Base-by-base conservation (phyloP, 768 basidiomycete genomes). In the Royoungia palumana region DNA sequence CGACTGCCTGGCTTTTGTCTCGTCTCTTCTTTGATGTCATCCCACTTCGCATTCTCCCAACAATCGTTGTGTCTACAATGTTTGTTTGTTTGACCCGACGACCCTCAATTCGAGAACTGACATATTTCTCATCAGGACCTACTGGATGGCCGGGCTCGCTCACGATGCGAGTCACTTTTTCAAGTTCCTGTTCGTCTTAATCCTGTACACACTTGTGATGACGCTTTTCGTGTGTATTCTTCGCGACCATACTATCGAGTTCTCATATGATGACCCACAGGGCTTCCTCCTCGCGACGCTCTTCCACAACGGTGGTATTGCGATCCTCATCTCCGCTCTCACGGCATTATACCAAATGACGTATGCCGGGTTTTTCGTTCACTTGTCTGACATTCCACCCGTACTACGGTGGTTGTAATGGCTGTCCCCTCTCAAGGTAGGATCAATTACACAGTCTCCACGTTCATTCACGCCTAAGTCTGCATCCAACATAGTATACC, bases 341-440 rank as follows among this genome's bases (percentile, higher is more conserved):
- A 72, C 80, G 1, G 85, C 82, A 4, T 71, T 89, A 11, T 88
- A 85, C 66, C 86, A 90, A 62, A 89, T 89, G 87, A 91, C 89
- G 0, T 91, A 77, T 55, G 90, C 91, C 1, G 91, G 91, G 13
- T 97, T 95, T 75, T 96, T 96, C 64, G 90, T 95, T 44, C 89
- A 95, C 64, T 76, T 95, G 48, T 68, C 72, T 52, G 74, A 78
- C 50, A 95, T 98, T 50, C 93, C 94, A 4, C 88, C 89, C 2
- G 91, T 94, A 2, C 77, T 98, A 1, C 79, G 94, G 14, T 98
- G 94, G 94, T 73, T 97, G 45, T 87, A 94, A 61, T 97, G 91
- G 86, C 58, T 94, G 49, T 87, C 87, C 46, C 88, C 89, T 34
- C 75, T 93, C 40, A 92, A 92, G 66, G 65, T 68, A 37, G 16